phyloP scores from a whole-genome alignment of 352 stramenopile genomes.

The Phytophthora ohioensis region DNA sequence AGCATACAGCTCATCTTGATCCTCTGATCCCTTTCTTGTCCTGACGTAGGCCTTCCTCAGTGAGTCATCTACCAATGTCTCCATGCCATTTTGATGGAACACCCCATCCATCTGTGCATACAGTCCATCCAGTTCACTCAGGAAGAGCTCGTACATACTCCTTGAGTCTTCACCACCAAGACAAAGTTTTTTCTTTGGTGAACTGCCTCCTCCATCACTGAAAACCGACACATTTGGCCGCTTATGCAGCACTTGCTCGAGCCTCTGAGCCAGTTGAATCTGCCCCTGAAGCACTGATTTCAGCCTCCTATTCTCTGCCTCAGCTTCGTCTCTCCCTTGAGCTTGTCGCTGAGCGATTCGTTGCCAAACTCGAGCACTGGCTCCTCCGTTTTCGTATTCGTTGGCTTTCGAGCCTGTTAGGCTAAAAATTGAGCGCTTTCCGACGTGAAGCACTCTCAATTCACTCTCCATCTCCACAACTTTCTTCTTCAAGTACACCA shows the following conservation, averaged over 20 bases:
- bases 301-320: constrained; percentile 58
- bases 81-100: constrained; percentile 57
- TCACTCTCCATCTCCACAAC: constrained; percentile 56
- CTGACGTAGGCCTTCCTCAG: constrained; percentile 50
- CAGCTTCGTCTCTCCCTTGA: constrained; percentile 36
- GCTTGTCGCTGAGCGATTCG: constrained; percentile 60
- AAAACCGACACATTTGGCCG: constrained; percentile 53
- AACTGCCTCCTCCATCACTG: constrained; percentile 3
- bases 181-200: constrained; percentile 31
- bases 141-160: constrained; percentile 45
- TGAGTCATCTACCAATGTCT: constrained; percentile 50
- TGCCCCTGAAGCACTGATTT: constrained; percentile 52
- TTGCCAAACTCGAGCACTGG: constrained; percentile 50
- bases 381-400: constrained; percentile 23
- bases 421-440: constrained; percentile 2
- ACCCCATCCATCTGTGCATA: constrained; percentile 51
- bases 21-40: constrained; percentile 23
- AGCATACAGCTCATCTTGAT: constrained; percentile 45
- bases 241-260: constrained; percentile 64
- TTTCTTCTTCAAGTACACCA: constrained; percentile 50
- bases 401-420: not conserved
- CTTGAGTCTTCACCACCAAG: constrained; percentile 29
- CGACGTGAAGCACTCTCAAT: constrained; percentile 38
- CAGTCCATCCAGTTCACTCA: constrained; percentile 51
- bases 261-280: constrained; percentile 54